phyloP scores from a whole-genome alignment of 2,329 filamentous ascomycete genomes.

The Leptoxyphium fumago region DNA sequence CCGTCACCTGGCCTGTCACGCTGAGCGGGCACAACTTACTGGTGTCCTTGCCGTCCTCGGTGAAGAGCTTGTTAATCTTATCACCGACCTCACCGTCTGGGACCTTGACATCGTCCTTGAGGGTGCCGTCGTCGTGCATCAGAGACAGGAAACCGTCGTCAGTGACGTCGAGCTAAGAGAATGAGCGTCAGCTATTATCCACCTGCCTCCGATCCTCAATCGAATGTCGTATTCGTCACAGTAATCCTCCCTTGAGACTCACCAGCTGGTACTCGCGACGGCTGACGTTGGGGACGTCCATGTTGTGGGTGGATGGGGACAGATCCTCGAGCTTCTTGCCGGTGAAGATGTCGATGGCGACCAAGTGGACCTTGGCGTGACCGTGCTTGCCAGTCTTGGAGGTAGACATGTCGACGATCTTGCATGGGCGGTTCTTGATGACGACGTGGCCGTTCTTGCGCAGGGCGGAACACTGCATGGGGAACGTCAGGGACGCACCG shows the following conservation, averaged over 20 bases:
- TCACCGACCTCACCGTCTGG: conserved; percentile 81
- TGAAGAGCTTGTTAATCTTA: conserved; percentile 71
- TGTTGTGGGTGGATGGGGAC: conserved; percentile 91
- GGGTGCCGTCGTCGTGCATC: conserved; percentile 71
- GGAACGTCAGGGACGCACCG: conserved; percentile 85
- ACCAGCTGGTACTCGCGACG: conserved; percentile 91
- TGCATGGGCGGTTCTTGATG: conserved; percentile 98
- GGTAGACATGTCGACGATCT: conserved; percentile 99
- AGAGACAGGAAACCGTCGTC: conserved; percentile 93
- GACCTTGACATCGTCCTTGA: conserved; percentile 90
- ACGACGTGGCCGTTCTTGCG: conserved; percentile 98
- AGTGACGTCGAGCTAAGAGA: conserved; percentile 67
- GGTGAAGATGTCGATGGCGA: conserved; percentile 98
- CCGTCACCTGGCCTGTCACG: not conserved
- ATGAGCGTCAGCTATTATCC: conserved; percentile 4
- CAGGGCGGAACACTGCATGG: conserved; percentile 99
- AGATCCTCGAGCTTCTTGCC: conserved; percentile 99
- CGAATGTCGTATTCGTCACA: not conserved
- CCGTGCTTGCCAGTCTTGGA: conserved; percentile 99
- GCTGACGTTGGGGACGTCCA: conserved; percentile 90
- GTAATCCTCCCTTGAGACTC: conserved; percentile 31
- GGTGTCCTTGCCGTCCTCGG: conserved; percentile 74
- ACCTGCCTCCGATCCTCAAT: not conserved
- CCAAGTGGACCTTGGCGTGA: conserved; percentile 99
- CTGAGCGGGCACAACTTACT: conserved; percentile 46